phyloP scores from a whole-genome alignment of 2,329 filamentous ascomycete genomes.

The Colletotrichum somersetense region DNA sequence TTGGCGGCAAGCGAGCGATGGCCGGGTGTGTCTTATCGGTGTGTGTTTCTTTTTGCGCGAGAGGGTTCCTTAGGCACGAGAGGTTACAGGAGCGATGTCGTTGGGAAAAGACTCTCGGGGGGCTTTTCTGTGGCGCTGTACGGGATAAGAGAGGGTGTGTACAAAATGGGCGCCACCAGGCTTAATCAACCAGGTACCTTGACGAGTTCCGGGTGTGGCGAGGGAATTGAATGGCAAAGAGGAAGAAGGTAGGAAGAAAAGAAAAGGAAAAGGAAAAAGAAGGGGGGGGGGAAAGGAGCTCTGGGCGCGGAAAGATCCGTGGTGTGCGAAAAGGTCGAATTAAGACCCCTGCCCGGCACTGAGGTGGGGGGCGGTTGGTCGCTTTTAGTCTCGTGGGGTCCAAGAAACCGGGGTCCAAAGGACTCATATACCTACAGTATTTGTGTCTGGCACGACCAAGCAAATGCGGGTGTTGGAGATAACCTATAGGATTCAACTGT shows the following conservation, averaged over 20 bases:
- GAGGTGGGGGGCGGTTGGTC: slow-evolving; percentile 23
- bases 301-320: slow-evolving; percentile 28
- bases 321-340: slow-evolving; percentile 20
- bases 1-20: slow-evolving; percentile 1
- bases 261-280: no score
- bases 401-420: slow-evolving; percentile 1
- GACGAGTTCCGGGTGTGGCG: neutral
- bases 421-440: fast-evolving
- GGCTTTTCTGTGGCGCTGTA: neutral
- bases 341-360: slow-evolving; percentile 38
- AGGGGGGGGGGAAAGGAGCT: slow-evolving; percentile 6
- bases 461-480: slow-evolving; percentile 16
- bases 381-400: slow-evolving; percentile 30
- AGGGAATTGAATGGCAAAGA: neutral
- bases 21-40: neutral
- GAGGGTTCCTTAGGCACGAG: neutral
- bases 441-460: neutral
- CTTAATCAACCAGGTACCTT: no score
- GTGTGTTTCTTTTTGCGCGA: neutral
- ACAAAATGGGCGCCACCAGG: no score
- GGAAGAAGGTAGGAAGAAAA: neutral
- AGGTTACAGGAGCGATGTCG: neutral
- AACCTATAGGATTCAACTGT: slow-evolving; percentile 1
- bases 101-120: neutral
- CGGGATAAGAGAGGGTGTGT: neutral